phyloP scores from a whole-genome alignment of 1,284 basidiomycete species.

The Rhodotorula sp. region DNA sequence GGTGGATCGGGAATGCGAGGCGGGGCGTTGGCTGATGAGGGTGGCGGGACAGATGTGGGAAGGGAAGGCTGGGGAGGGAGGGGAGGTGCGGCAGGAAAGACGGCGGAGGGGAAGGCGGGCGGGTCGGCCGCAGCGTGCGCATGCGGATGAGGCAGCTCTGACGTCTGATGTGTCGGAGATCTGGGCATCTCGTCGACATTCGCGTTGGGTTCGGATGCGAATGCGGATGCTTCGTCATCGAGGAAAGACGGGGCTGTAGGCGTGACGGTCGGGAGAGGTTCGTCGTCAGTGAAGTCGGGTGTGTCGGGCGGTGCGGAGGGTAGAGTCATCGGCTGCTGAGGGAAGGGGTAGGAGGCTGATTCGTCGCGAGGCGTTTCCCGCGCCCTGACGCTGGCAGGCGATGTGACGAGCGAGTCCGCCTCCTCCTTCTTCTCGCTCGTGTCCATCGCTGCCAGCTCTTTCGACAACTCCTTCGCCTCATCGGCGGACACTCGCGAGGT shows the following conservation, averaged over 20 bases:
- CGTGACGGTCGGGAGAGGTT: constrained; percentile 1
- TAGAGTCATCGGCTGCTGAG: constrained; percentile 18
- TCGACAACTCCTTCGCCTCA: constrained; percentile 36
- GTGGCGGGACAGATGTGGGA: constrained; percentile 1
- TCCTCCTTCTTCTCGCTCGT: constrained; percentile 2
- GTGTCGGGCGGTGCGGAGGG: constrained; percentile 11
- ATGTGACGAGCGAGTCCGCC: not conserved
- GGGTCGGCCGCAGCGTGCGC: constrained; percentile 7
- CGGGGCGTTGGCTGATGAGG: not conserved
- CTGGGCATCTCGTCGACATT: constrained; percentile 4
- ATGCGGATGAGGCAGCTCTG: constrained; percentile 20
- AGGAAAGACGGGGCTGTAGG: constrained; percentile 30
- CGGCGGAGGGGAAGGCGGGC: constrained; percentile 24
- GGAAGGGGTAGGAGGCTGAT: constrained; percentile 27
- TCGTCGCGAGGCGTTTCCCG: not conserved
- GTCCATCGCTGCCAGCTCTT: constrained; percentile 28
- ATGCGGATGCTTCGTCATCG: not conserved
- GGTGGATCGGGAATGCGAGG: constrained; percentile 9
- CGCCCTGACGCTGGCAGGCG: not conserved
- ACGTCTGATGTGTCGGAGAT: constrained; percentile 28
- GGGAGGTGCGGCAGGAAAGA: constrained; percentile 24
- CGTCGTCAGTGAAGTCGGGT: constrained; percentile 7
- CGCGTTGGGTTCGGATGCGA: not conserved
- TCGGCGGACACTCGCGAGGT: constrained; percentile 18
- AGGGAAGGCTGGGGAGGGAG: constrained; percentile 6